Evolutionary conservation across 495 filamentous ascomycete species (phyloP), one percentile per base, ranked within the genome.

Genomic region (Penicillium bialowiezense): DNA sequence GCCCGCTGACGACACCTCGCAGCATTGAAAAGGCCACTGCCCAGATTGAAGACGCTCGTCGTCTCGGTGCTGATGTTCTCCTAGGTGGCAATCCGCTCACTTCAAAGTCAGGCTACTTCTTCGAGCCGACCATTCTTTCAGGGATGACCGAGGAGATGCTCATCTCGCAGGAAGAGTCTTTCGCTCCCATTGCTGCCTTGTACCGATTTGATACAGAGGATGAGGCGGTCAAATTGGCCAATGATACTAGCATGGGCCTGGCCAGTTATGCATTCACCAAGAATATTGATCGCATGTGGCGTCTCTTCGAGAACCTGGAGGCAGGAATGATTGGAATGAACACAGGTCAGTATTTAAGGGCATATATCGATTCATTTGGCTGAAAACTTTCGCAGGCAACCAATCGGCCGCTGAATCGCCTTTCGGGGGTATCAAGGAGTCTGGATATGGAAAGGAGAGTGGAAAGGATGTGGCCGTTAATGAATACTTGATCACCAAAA

Each of bases 241-340:
- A 88, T 52, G 71, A 80, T 32, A 87, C 84, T 3, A 84, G 81
- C 51, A 86, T 87, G 82, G 84, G 84, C 14, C 60, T 88, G 51
- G 83, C 83, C 2, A 83, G 80, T 33, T 86, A 89, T 60, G 86
- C 80, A 41, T 90, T 89, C 65, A 87, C 85, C 4, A 86, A 87
- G 72, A 83, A 88, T 51, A 65, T 87, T 17, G 85, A 89, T 58
- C 79, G 86, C 1, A 72, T 82, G 52, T 89, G 85, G 86, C 70
- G 86, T 40, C 59, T 90, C 56, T 69, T 88, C 54, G 86, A 89
- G 67, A 86, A 85, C 42, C 64, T 90, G 28, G 86, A 90, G 59
- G 84, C 86, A 2, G 86, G 86, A 1, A 89, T 90, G 85, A 83
- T 90, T 50, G 86, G 83, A 5, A 58, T 87, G 69, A 86, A 87